phyloP scores from a whole-genome alignment of 1,284 basidiomycete genomes.

The Vanrija humicola region DNA sequence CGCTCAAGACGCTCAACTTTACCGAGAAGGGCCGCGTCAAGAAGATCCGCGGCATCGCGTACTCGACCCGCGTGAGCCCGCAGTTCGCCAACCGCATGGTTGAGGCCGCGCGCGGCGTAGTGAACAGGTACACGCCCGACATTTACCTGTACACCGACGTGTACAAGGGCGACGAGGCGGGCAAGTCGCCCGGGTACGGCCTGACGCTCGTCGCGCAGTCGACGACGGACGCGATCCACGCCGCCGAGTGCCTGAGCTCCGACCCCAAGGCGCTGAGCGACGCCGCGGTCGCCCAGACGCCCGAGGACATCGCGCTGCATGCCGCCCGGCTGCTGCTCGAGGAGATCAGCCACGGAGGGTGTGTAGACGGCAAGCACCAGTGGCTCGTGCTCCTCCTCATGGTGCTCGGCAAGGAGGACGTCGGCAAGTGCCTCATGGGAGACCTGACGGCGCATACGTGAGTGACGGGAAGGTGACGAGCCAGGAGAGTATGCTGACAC shows the following conservation, averaged over 20 bases:
- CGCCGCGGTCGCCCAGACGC: slow-evolving; percentile 53
- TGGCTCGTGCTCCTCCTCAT: slow-evolving; percentile 83
- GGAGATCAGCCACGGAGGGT: slow-evolving; percentile 79
- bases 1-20: slow-evolving; percentile 87
- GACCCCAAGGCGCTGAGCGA: slow-evolving; percentile 3
- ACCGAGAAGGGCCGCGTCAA: slow-evolving; percentile 85
- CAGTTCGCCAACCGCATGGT: slow-evolving; percentile 98
- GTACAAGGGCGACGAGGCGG: slow-evolving; percentile 94
- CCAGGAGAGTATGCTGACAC: slow-evolving; percentile 1
- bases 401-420: slow-evolving; percentile 93
- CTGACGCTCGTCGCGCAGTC: slow-evolving; percentile 86
- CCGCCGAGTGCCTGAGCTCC: slow-evolving; percentile 73
- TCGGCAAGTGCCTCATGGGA: slow-evolving; percentile 81
- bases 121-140: slow-evolving; percentile 96
- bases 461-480: slow-evolving; percentile 42
- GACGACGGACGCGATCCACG: slow-evolving; percentile 84
- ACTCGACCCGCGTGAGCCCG: slow-evolving; percentile 90
- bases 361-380: slow-evolving; percentile 87
- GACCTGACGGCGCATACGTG: slow-evolving; percentile 75
- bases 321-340: slow-evolving; percentile 73
- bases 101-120: slow-evolving; percentile 80
- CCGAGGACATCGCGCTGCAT: slow-evolving; percentile 83
- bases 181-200: slow-evolving; percentile 93
- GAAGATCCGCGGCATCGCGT: slow-evolving; percentile 93
- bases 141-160: slow-evolving; percentile 98